phyloP scores from a whole-genome alignment of 805 yeast genomes.

The Candida sithepensis region DNA sequence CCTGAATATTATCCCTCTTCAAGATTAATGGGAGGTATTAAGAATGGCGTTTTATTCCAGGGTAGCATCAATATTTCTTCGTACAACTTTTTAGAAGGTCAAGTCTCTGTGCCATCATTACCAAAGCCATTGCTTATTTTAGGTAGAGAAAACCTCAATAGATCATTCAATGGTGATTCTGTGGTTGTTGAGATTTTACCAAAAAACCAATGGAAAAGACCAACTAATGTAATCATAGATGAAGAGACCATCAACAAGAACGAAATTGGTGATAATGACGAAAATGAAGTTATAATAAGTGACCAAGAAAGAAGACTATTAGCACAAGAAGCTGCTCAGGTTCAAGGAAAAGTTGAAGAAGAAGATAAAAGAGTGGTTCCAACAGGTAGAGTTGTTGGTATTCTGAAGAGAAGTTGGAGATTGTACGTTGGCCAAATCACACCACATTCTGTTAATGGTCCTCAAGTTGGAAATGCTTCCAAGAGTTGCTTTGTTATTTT shows the following conservation, averaged over 20 bases:
- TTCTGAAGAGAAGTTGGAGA: slow-evolving; percentile 90
- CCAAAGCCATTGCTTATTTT: slow-evolving; percentile 77
- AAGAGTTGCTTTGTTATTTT: slow-evolving; percentile 79
- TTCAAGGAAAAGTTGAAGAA: slow-evolving; percentile 43
- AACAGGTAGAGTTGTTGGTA: slow-evolving; percentile 90
- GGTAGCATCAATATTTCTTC: slow-evolving; percentile 79
- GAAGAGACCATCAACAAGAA: slow-evolving; percentile 61
- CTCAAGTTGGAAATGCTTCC: slow-evolving; percentile 58
- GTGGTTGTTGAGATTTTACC: slow-evolving; percentile 91
- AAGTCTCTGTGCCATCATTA: slow-evolving; percentile 65
- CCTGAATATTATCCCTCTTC: slow-evolving; percentile 79
- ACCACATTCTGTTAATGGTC: slow-evolving; percentile 59
- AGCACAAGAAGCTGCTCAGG: slow-evolving; percentile 71
- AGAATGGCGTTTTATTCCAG: slow-evolving; percentile 81
- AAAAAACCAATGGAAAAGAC: slow-evolving; percentile 80
- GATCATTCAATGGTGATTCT: slow-evolving; percentile 89
- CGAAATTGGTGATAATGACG: slow-evolving; percentile 56
- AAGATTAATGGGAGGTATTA: slow-evolving; percentile 85
- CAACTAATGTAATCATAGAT: slow-evolving; percentile 75
- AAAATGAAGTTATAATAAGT: slow-evolving; percentile 43
- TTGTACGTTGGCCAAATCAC: slow-evolving; percentile 92
- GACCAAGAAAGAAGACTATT: slow-evolving; percentile 70
- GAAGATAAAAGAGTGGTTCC: slow-evolving; percentile 61
- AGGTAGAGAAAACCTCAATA: slow-evolving; percentile 81
- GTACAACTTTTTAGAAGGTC: slow-evolving; percentile 86